Evolutionary conservation across 805 yeast species (phyloP).

Genomic region (Hermanozyma aechmeae): DNA sequence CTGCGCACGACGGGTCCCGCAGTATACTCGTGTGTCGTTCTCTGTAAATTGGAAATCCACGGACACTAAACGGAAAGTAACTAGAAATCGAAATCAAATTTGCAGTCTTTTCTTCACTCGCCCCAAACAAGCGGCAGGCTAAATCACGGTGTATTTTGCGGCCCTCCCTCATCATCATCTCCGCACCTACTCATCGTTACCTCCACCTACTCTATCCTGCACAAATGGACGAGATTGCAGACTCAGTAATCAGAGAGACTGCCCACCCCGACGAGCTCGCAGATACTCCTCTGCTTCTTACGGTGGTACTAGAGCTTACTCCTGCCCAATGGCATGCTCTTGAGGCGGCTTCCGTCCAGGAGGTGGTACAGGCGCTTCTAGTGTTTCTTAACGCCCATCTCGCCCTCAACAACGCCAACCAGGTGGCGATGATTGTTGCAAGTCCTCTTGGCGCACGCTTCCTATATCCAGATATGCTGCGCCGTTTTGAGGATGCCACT

Average conservation of each 20-base stretch:
- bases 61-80: no score
- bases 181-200: not conserved
- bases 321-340: constrained; percentile 58
- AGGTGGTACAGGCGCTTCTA: constrained; percentile 54
- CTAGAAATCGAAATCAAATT: no score
- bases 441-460: constrained; percentile 62
- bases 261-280: constrained; percentile 15
- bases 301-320: constrained; percentile 69
- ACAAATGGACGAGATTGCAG: constrained; percentile 61
- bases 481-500: no score
- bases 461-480: no score
- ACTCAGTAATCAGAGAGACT: constrained; percentile 39
- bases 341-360: constrained; percentile 42
- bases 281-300: constrained; percentile 63
- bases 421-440: constrained; percentile 72
- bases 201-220: no score
- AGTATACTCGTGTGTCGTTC: no score
- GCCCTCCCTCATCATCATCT: no score
- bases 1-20: no score
- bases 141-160: no score
- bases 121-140: no score
- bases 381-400: constrained; percentile 84
- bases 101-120: no score
- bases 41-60: no score
- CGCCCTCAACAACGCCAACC: constrained; percentile 74